Evolutionary conservation across 140 eudicot genomes (phyloP).

Genomic region (Cichorium intybus): DNA sequence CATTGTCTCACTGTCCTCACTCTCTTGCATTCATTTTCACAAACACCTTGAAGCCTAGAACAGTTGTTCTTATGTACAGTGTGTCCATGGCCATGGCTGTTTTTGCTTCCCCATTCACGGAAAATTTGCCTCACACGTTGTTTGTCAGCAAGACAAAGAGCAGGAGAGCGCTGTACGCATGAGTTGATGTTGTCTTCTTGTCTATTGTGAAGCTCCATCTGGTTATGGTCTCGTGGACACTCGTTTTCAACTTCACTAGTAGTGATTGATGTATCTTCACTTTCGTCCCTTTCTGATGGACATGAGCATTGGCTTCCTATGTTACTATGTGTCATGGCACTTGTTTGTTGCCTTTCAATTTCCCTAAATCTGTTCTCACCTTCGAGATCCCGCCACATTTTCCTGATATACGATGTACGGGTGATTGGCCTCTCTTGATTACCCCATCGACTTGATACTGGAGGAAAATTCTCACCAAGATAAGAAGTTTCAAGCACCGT

Average conservation of each 20-base stretch:
- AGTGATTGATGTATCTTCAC: constrained; percentile 31
- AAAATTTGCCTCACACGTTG: constrained; percentile 75
- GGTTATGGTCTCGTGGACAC: constrained; percentile 30
- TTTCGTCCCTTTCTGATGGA: constrained; percentile 28
- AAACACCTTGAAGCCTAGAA: constrained; percentile 40
- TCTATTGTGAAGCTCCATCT: constrained; percentile 24
- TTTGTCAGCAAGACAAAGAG: constrained; percentile 57
- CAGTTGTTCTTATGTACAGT: constrained; percentile 27
- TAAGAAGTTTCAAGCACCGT: constrained; percentile 48
- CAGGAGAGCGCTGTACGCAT: constrained; percentile 48
- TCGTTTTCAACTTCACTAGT: constrained; percentile 44
- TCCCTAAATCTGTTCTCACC: constrained; percentile 43
- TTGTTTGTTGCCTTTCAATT: constrained; percentile 22
- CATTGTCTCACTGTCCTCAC: constrained; percentile 66
- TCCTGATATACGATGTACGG: constrained; percentile 60
- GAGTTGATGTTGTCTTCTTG: constrained; percentile 42
- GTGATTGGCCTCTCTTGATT: constrained; percentile 49
- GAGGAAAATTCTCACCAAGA: constrained; percentile 43
- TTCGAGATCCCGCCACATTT: constrained; percentile 90
- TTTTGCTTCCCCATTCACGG: constrained; percentile 73
- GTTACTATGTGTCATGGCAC: constrained; percentile 20
- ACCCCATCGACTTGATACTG: constrained; percentile 38
- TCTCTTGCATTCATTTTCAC: constrained; percentile 58
- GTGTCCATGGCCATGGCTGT: constrained; percentile 19
- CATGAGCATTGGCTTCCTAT: constrained; percentile 24